Base-by-base conservation (phyloP, 805 yeast genomes). In the Starmerella davenportii region DNA sequence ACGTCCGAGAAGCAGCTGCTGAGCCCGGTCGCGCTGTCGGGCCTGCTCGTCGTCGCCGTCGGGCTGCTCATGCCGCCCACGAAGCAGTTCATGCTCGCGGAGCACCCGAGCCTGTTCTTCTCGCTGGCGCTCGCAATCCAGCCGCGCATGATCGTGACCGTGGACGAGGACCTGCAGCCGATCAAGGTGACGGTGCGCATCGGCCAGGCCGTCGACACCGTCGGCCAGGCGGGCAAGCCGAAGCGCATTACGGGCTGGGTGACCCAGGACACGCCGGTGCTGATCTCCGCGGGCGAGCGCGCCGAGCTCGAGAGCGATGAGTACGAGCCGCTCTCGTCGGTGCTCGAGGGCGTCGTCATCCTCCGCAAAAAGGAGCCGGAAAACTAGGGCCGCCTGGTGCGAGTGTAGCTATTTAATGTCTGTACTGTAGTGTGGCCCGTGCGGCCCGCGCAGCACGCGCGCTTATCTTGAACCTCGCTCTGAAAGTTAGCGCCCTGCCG, bases 211-310 rank as follows among this genome's bases (percentile, higher is more conserved):
- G 96, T 90, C 21, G 98, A 90, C 57, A 82, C 85, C 30, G 96
- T 90, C 45, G 99, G 98, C 25, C 96, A 87, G 59, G 99, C 96
- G 0, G 99, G 99, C 63, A 82, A 81, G 51, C 99, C 98, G 36
- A 90, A 90, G 66, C 85, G 95, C 11, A 90, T 90, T 35, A 90
- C 99, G 3, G 99, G 99, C 28, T 90, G 98, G 98, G 96, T 90
- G 17, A 90, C 99, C 1, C 98, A 90, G 54, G 79, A 90, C 4
- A 90, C 99, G 0, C 99, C 99, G 1, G 99, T 90, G 17, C 65
- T 90, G 50, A 66, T 90, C 40, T 85, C 90, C 30, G 75, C 76
- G 50, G 96, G 96, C 33, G 99, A 90, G 59, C 70, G 95, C 45
- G 99, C 98, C 0, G 99, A 90, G 59, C 65, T 90, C 49, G 99